These are phyloP conservation scores for Coprinellus micaceus DNA, from an alignment of 768 basidiomycete species.

Conservation along the genomic window DNA sequence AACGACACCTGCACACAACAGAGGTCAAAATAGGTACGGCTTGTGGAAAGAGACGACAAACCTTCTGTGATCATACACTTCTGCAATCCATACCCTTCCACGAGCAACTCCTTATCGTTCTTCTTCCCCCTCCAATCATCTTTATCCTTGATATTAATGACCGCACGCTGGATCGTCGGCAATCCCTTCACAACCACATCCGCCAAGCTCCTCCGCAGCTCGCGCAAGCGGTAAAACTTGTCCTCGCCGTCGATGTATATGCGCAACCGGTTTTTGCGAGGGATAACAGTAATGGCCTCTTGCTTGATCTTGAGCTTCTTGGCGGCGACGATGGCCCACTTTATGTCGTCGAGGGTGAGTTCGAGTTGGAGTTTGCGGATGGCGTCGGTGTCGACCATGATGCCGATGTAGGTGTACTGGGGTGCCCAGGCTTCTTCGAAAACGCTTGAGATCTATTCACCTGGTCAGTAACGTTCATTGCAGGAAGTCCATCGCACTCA, in stretches of 20 bases:
- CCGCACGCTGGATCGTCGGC: constrained; percentile 80
- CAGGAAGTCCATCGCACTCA: too few species aligned
- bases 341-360: constrained; percentile 87
- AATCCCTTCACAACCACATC: constrained; percentile 92
- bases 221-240: constrained; percentile 80
- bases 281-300: constrained; percentile 77
- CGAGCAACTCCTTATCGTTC: constrained; percentile 86
- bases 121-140: constrained; percentile 76
- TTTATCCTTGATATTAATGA: constrained; percentile 94
- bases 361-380: constrained; percentile 94
- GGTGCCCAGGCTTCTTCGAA: constrained; percentile 96
- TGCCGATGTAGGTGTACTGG: constrained; percentile 87
- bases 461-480: too few species aligned
- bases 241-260: constrained; percentile 77
- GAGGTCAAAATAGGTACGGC: not conserved
- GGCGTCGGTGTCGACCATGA: constrained; percentile 86
- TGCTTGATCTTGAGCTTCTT: constrained; percentile 93
- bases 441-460: constrained; percentile 84
- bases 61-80: constrained; percentile 98
- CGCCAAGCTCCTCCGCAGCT: constrained; percentile 78
- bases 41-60: constrained; percentile 40
- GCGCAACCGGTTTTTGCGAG: constrained; percentile 68
- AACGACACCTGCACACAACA: constrained; percentile 63
- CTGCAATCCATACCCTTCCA: constrained; percentile 95
- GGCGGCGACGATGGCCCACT: constrained; percentile 81